These are phyloP conservation scores for Epichloe hybrida DNA, from an alignment of 2,329 filamentous ascomycete species.

Conservation along the genomic window DNA sequence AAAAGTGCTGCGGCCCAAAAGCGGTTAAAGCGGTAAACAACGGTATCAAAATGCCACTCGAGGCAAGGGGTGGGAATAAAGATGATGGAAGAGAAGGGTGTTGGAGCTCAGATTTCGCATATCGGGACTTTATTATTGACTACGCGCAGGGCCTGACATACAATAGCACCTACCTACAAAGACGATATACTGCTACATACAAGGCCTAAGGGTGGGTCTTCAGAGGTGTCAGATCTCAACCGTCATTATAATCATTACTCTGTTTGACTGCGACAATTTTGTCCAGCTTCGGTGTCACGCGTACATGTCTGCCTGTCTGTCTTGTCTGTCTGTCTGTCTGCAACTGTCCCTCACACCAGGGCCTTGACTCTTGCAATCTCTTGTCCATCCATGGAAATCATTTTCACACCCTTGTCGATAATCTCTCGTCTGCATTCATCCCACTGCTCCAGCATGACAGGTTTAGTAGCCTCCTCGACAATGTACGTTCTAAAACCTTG, in stretches of 20 bases:
- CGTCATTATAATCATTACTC: not conserved
- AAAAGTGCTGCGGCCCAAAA: constrained; percentile 22
- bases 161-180: not conserved
- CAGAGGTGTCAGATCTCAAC: not conserved
- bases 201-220: not conserved
- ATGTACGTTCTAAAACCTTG: constrained; percentile 69
- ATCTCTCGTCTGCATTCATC: constrained; percentile 39
- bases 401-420: constrained; percentile 41
- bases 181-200: constrained; percentile 1
- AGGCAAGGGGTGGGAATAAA: not conserved
- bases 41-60: not conserved
- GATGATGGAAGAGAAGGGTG: not conserved
- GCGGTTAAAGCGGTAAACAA: constrained; percentile 19
- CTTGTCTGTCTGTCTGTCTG: no score
- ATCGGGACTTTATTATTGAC: constrained; percentile 4
- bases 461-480: constrained; percentile 62
- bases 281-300: no score
- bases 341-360: not conserved
- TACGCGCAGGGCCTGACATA: not conserved
- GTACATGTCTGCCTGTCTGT: not conserved
- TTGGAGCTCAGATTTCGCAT: constrained; percentile 17
- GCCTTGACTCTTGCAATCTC: constrained; percentile 13
- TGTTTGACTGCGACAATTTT: not conserved
- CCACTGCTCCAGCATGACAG: constrained; percentile 54
- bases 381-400: constrained; percentile 33